These are phyloP conservation scores for Knufia petricola DNA, from an alignment of 2,329 filamentous ascomycete genomes.

Conservation along the genomic window DNA sequence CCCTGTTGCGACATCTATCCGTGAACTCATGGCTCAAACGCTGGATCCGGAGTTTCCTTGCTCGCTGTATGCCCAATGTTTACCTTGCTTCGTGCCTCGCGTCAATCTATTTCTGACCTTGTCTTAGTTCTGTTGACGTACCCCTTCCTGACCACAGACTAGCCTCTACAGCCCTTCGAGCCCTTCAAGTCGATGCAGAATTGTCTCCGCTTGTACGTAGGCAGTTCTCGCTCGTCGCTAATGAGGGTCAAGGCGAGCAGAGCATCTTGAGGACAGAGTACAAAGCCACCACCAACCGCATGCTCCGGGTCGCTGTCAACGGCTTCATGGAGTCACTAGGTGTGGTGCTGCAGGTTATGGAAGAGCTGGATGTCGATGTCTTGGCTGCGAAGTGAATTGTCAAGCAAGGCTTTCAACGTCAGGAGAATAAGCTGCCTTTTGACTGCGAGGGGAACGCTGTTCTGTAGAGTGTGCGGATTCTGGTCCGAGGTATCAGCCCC, in stretches of 20 bases:
- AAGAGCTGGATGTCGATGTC: conserved; percentile 78
- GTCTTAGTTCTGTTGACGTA: conserved; percentile 57
- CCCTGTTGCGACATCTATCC: neutral
- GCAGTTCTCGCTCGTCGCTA: conserved; percentile 49
- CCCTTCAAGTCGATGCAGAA: conserved; percentile 78
- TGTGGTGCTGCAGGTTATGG: conserved; percentile 80
- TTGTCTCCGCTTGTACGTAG: conserved; percentile 75
- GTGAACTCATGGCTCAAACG: conserved; percentile 24
- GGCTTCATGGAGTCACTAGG: conserved; percentile 87
- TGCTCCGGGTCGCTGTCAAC: conserved; percentile 92
- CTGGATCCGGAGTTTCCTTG: conserved; percentile 48
- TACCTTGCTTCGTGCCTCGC: neutral
- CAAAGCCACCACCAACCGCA: conserved; percentile 82
- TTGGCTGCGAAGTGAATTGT: conserved; percentile 30
- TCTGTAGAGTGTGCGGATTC: too few relatives aligned
- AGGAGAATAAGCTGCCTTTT: neutral
- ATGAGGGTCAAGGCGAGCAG: conserved; percentile 28
- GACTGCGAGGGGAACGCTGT: too few relatives aligned
- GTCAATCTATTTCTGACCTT: conserved; percentile 6
- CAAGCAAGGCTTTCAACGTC: neutral
- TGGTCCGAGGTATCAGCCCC: too few relatives aligned
- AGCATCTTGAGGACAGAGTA: conserved; percentile 65
- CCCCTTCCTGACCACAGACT: conserved; percentile 75
- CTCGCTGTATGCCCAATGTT: conserved; percentile 45
- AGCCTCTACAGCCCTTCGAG: conserved; percentile 62